phyloP scores from a whole-genome alignment of 768 basidiomycete genomes.

The Boletus bicolor region DNA sequence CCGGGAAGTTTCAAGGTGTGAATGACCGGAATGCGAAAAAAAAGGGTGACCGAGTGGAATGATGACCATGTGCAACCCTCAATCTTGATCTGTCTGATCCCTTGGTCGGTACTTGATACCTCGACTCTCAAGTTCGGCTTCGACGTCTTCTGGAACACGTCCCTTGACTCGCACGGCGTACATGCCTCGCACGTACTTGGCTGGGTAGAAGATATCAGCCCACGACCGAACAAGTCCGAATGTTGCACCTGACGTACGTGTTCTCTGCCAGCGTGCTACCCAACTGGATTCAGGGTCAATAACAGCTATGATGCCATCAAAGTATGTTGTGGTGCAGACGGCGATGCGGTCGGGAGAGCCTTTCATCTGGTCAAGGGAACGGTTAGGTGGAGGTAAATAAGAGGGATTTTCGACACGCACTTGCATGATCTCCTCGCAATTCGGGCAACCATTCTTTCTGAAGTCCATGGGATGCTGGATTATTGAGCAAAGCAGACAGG shows the following conservation, averaged over 20 bases:
- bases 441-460: constrained; percentile 84
- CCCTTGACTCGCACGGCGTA: constrained; percentile 91
- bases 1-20: neutral
- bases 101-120: constrained; percentile 84
- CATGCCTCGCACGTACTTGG: constrained; percentile 86
- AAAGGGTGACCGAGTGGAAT: neutral
- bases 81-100: constrained; percentile 77
- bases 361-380: constrained; percentile 65
- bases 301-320: constrained; percentile 88
- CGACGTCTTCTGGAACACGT: constrained; percentile 80
- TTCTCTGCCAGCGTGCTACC: constrained; percentile 96
- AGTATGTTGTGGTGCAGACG: constrained; percentile 87
- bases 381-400: neutral
- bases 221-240: neutral
- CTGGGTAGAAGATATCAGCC: constrained; percentile 38
- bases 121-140: constrained; percentile 71
- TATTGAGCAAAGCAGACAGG: constrained; percentile 92
- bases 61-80: constrained; percentile 15
- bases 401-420: constrained; percentile 40
- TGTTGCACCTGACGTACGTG: constrained; percentile 52
- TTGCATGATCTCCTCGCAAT: constrained; percentile 94
- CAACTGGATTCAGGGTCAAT: constrained; percentile 86
- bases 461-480: constrained; percentile 85
- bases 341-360: constrained; percentile 78
- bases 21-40: neutral